Percentiles rank a stretch among this genome's conserved stretches.
phyloP scores from a whole-genome alignment of 2,329 filamentous ascomycete species.

The Botrytis tulipae region DNA sequence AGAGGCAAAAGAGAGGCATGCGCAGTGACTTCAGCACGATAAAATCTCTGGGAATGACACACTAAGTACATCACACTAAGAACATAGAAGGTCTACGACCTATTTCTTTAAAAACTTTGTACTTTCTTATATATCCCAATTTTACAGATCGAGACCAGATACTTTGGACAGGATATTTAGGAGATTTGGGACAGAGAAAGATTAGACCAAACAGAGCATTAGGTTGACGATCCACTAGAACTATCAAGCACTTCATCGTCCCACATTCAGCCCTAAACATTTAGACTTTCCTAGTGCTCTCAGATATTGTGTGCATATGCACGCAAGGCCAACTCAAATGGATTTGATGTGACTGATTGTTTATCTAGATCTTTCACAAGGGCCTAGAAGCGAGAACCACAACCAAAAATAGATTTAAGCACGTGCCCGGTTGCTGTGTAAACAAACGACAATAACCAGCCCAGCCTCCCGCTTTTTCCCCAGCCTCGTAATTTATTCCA shows the following conservation, averaged over 20 bases:
- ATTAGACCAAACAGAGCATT: not conserved
- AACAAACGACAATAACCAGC: conserved; percentile 17
- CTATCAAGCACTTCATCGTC: not conserved
- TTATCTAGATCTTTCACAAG: not conserved
- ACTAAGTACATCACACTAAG: not conserved
- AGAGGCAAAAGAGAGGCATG: not conserved
- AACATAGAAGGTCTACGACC: not conserved
- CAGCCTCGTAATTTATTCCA: conserved; percentile 20
- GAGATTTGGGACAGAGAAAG: not conserved
- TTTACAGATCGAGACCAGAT: not conserved
- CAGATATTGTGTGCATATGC: conserved; percentile 5
- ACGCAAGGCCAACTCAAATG: not conserved
- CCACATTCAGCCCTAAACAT: not conserved
- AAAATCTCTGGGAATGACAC: not conserved
- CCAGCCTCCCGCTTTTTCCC: conserved; percentile 21
- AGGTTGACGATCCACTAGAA: not conserved
- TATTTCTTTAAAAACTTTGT: too few relatives aligned
- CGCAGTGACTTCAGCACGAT: not conserved
- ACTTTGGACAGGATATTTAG: not conserved
- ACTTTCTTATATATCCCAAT: not conserved
- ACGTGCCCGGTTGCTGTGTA: conserved; percentile 18
- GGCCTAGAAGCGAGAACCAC: not conserved
- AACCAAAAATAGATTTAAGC: not conserved
- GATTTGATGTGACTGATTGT: not conserved
- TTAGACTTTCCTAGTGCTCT: not conserved